phyloP scores from a whole-genome alignment of 2,329 filamentous ascomycete genomes.

The Hymenoscyphus salicellus region DNA sequence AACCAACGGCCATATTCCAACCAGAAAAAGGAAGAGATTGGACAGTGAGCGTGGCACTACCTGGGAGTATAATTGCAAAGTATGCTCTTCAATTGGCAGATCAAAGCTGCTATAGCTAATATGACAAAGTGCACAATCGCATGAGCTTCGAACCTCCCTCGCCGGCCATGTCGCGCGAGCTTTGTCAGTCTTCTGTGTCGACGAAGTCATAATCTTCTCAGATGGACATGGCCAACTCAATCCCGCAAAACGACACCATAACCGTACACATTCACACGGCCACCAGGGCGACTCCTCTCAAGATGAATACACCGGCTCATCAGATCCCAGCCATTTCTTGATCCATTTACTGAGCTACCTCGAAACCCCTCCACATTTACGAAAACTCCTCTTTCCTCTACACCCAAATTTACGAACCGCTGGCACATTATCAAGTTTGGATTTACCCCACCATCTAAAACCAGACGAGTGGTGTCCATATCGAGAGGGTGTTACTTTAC shows the following conservation, averaged over 20 bases:
- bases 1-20: conserved; percentile 66
- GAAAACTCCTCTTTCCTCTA: conserved; percentile 70
- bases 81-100: conserved; percentile 40
- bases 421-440: conserved; percentile 70
- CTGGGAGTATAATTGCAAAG: conserved; percentile 75
- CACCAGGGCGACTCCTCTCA: conserved; percentile 45
- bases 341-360: conserved; percentile 76
- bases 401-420: conserved; percentile 75
- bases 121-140: conserved; percentile 30
- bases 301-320: conserved; percentile 58
- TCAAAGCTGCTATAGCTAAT: neutral
- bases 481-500: conserved; percentile 70
- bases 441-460: conserved; percentile 81
- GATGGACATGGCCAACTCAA: conserved; percentile 51
- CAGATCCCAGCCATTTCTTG: conserved; percentile 76
- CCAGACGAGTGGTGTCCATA: conserved; percentile 75
- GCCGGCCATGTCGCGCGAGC: conserved; percentile 77
- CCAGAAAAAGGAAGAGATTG: conserved; percentile 62
- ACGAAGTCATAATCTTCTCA: conserved; percentile 80
- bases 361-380: conserved; percentile 80
- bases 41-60: conserved; percentile 75
- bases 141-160: conserved; percentile 69
- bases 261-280: conserved; percentile 22
- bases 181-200: conserved; percentile 77
- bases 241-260: conserved; percentile 25